Evolutionary conservation across 2,329 filamentous ascomycete species (phyloP), one percentile per base, ranked within the genome.

Genomic region (Neofusicoccum sp.): DNA sequence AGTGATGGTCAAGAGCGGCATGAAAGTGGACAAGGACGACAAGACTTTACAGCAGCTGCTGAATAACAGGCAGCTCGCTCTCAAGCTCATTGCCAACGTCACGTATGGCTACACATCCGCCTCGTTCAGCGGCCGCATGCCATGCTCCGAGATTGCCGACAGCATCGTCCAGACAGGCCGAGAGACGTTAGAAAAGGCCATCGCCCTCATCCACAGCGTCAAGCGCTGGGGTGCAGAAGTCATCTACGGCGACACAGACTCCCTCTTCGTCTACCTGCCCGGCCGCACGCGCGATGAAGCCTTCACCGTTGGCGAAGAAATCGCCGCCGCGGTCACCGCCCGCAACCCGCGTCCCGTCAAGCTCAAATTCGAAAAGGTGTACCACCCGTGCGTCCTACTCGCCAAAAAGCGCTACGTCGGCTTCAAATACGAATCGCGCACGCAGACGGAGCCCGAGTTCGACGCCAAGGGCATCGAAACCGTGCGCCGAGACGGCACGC

Each of bases 391-490:
- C 71, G 87, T 98, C 0, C 82, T 99, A 4, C 83, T 99, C 0
- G 92, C 96, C 16, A 99, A 99, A 79, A 99, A 99, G 72, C 89
- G 95, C 60, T 99, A 99, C 68, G 96, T 98, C 3, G 96, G 96
- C 5, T 97, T 96, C 81, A 97, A 96, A 73, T 99, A 96, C 76
- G 95, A 99, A 71, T 85, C 82, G 65, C 84, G 84, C 38, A 80
- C 83, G 14, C 95, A 99, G 71, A 78, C 73, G 7, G 86, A 87
- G 65, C 93, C 95, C 0, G 90, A 96, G 1, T 98, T 98, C 66
- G 96, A 99, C 72, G 96, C 95, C 61, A 99, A 99, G 75, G 95
- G 96, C 31, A 99, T 98, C 65, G 96, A 99, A 79, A 99, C 96
- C 0, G 93, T 99, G 6, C 87, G 96, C 1, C 86, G 95, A 51